A percentile compares a stretch with the other conserved stretches of the same genome.
These are phyloP conservation scores for Saprolegnia parasitica DNA, from an alignment of 352 stramenopile genomes.

Conservation along the genomic window DNA sequence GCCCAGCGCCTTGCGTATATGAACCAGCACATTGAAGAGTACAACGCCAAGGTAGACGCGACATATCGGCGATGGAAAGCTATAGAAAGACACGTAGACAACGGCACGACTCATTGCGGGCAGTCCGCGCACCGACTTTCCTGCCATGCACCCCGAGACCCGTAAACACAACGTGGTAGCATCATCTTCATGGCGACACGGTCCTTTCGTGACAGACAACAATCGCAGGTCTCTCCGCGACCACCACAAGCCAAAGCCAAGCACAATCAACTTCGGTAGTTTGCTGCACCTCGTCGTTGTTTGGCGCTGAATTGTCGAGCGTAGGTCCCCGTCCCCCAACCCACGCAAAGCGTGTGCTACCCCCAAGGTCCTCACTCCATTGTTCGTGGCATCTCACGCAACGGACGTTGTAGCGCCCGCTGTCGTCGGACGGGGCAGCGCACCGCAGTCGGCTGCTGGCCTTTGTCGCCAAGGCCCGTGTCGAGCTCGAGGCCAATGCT, in stretches of 20 bases:
- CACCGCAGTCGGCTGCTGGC: not conserved
- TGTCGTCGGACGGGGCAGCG: not conserved
- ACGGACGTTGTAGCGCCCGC: not conserved
- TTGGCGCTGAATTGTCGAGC: not conserved
- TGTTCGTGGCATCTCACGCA: not conserved
- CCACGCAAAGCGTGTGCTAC: not conserved
- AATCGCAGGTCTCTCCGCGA: too few species aligned
- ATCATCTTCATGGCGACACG: not conserved
- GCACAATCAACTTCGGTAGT: not conserved
- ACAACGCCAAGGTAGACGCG: constrained; percentile 53
- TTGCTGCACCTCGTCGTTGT: not conserved
- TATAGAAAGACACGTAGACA: constrained; percentile 38
- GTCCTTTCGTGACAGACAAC: too few species aligned
- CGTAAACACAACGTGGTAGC: constrained; percentile 53
- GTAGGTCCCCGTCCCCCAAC: not conserved
- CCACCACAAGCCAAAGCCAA: not conserved
- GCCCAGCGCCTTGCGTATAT: constrained; percentile 67
- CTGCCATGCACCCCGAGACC: constrained; percentile 72
- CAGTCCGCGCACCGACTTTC: constrained; percentile 68
- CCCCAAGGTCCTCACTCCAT: not conserved
- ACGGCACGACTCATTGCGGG: constrained; percentile 54
- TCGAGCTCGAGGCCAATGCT: not conserved
- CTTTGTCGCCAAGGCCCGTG: not conserved
- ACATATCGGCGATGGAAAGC: not conserved
- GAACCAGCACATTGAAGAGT: constrained; percentile 76